phyloP scores from a whole-genome alignment of 2,329 filamentous ascomycete species.

The Neodidymelliopsis sp. region DNA sequence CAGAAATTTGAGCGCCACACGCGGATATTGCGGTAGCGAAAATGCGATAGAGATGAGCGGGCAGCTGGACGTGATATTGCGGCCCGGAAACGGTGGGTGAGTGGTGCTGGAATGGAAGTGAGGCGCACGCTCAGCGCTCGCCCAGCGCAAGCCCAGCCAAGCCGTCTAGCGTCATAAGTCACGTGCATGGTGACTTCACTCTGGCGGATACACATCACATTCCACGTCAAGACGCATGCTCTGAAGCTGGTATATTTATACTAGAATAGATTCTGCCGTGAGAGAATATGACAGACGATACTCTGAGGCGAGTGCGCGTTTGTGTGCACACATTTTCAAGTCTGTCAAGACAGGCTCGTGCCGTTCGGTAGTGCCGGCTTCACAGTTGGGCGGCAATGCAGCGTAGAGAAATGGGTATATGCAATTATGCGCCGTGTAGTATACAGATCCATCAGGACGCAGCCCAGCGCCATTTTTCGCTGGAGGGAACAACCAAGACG shows the following conservation, averaged over 20 bases:
- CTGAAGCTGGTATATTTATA: no score
- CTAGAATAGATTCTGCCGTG: no score
- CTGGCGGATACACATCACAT: no score
- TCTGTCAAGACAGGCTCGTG: no score
- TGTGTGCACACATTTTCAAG: no score
- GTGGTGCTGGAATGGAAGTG: slow-evolving; percentile 24
- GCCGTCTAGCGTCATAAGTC: slow-evolving; percentile 12
- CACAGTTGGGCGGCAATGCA: slow-evolving; percentile 7
- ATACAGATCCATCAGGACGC: slow-evolving; percentile 8
- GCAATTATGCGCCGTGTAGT: slow-evolving; percentile 11
- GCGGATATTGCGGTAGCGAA: slow-evolving; percentile 23
- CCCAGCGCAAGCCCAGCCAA: slow-evolving; percentile 1
- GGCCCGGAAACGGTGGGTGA: slow-evolving; percentile 30
- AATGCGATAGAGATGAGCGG: slow-evolving; percentile 30
- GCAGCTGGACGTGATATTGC: slow-evolving; percentile 25
- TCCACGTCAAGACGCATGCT: no score
- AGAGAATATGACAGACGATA: no score
- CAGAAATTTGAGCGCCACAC: slow-evolving; percentile 21
- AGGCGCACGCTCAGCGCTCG: slow-evolving; percentile 16
- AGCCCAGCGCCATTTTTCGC: neutral
- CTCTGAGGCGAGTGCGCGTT: no score
- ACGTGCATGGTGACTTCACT: no score
- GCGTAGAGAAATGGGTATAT: slow-evolving; percentile 15
- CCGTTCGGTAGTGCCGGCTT: slow-evolving; percentile 3
- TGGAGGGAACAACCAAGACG: neutral